Evolutionary conservation across 129 eudicot genomes (phyloP).

Genomic region (Flaveria linearis): DNA sequence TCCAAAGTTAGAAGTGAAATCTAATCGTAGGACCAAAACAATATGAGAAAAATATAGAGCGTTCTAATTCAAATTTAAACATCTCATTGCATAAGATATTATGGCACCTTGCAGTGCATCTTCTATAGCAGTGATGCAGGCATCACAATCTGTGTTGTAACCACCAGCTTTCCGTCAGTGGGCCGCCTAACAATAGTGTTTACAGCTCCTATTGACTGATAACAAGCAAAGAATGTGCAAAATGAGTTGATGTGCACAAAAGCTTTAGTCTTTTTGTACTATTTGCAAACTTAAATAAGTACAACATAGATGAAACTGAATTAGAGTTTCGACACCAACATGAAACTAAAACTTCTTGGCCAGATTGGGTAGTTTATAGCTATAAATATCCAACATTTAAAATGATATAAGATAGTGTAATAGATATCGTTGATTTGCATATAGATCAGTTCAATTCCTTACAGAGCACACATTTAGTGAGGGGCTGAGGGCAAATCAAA

Average conservation of each 20-base stretch:
- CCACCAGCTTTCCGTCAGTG: conserved; percentile 79
- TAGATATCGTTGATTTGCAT: neutral
- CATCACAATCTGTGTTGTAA: conserved; percentile 84
- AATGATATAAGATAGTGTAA: neutral
- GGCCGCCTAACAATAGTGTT: conserved; percentile 77
- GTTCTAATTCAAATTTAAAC: neutral
- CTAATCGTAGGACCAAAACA: neutral
- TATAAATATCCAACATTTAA: neutral
- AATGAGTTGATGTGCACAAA: conserved; percentile 5
- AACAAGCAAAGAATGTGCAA: neutral
- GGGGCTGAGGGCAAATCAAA: neutral
- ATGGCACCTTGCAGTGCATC: conserved; percentile 66
- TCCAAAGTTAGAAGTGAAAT: neutral
- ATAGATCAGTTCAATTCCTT: neutral
- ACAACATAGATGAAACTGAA: conserved; percentile 15
- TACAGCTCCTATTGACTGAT: conserved; percentile 88
- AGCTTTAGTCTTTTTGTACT: conserved; percentile 15
- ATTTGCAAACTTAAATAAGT: neutral
- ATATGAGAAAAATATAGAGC: neutral
- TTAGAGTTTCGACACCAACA: neutral
- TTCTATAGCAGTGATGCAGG: conserved; percentile 80
- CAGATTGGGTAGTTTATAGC: neutral
- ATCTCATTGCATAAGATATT: conserved; percentile 16
- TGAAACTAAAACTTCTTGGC: neutral
- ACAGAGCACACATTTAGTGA: too few relatives aligned